Conservation (phyloP, 108 stramenopile genomes). For the Bacterosira constricta region DNA sequence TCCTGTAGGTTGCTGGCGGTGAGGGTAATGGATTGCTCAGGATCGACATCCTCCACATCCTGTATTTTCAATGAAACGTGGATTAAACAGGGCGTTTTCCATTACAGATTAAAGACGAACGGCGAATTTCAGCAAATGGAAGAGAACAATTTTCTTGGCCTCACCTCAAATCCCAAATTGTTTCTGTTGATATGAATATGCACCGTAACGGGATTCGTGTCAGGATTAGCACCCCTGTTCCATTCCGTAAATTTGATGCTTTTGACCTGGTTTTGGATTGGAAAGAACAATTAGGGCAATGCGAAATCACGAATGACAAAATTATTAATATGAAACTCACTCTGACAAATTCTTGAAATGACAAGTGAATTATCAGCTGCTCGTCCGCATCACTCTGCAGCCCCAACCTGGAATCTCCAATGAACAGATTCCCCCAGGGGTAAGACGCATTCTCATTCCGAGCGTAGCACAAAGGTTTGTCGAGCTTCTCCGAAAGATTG, state of each 20-base stretch:
- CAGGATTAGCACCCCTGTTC: conserved; percentile 75
- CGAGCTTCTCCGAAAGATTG: conserved; percentile 64
- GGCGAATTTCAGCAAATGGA: neutral
- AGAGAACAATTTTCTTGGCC: neutral
- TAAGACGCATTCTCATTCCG: conserved; percentile 71
- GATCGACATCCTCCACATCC: conserved; percentile 89
- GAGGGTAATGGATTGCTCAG: conserved; percentile 71
- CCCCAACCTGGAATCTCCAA: conserved; percentile 83
- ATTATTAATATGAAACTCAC: conserved; percentile 29
- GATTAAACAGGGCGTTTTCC: too few relatives aligned
- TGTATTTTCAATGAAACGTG: neutral
- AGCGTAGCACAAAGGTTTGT: conserved; percentile 68
- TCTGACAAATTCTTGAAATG: conserved; percentile 87
- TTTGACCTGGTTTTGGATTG: conserved; percentile 48
- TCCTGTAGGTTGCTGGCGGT: conserved; percentile 76
- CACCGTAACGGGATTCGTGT: conserved; percentile 69
- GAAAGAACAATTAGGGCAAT: neutral
- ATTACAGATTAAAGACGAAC: too few relatives aligned
- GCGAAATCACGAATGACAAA: too few relatives aligned
- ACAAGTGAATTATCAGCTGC: conserved; percentile 83
- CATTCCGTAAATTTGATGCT: conserved; percentile 82
- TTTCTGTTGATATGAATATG: conserved; percentile 79
- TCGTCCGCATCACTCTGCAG: conserved; percentile 90
- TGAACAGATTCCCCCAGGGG: conserved; percentile 87
- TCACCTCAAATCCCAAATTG: conserved; percentile 82